Evolutionary conservation across 192 early-diverging fungal species (phyloP), one percentile per base, ranked within the genome.

Genomic region (Rhizoclosmatium sp.): DNA sequence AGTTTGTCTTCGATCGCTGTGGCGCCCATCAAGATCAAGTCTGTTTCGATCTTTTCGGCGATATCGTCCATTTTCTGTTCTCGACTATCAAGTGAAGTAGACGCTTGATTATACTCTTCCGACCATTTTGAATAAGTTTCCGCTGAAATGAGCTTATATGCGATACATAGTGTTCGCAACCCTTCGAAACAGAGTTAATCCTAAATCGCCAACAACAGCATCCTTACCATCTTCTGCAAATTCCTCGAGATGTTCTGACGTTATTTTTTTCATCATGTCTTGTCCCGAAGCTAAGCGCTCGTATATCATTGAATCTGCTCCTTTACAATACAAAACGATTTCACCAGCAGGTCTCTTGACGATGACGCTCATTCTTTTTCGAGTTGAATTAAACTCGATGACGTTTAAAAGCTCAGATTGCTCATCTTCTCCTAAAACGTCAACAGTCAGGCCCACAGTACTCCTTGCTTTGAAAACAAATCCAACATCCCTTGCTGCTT

Each of bases 1-100:
- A 99, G 91, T 85, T 93, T 92, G 81, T 99, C 97, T 86, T 99
- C 97, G 65, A 99, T 98, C 3, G 97, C 97, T 0, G 97, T 99
- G n/a, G 94, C 96, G 67, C 97, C 97, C 66, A 97, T 85, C 56
- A 99, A 82, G 74, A 90, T 87, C 71, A 99, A 78, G 2, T 91
- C 86, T 47, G 82, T 86, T 82, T 99, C 97, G 42, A 98, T 95
- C 23, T 85, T 78, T 60, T 95, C 94, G 71, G 93, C 92, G 0
- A 89, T 91, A 31, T 81, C 88, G 56, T 97, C 96, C 49, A 96
- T 89, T 67, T 90, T 91, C 45, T 88, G 87, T 19, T 98, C 96
- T 56, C 97, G 93, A 70, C 93, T 91, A 47, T 88, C 91, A 44
- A 97, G 88, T 10, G 90, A 86, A 19, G 89, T 79, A 70, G 89